phyloP scores from a whole-genome alignment of 179 eudicot genomes.

The Beta corolliflora region DNA sequence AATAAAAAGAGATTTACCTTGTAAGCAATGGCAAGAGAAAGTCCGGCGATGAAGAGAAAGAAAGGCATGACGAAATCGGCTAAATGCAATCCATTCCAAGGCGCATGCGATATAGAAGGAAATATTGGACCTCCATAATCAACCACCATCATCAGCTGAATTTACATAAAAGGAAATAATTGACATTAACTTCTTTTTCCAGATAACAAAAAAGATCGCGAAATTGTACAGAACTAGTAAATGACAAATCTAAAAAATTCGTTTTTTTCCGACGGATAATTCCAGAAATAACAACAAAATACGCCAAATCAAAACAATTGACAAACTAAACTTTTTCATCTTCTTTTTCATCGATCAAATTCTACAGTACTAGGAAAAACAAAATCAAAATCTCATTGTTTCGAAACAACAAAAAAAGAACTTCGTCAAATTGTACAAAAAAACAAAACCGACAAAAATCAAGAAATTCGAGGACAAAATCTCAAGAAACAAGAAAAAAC shows the following conservation, averaged over 20 bases:
- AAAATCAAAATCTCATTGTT: conserved; percentile 1
- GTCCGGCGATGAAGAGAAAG: conserved; percentile 82
- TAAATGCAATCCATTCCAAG: conserved; percentile 86
- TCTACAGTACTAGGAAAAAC: background rate
- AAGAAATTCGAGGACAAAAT: background rate
- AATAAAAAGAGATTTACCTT: conserved; percentile 45
- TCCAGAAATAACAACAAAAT: conserved; percentile 3
- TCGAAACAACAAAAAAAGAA: background rate
- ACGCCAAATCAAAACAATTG: background rate
- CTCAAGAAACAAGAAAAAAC: no score
- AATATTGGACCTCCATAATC: conserved; percentile 82
- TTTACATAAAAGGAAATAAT: no score
- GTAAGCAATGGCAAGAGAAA: conserved; percentile 75
- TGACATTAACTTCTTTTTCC: background rate
- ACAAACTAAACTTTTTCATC: background rate
- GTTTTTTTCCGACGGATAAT: background rate
- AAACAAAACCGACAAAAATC: background rate
- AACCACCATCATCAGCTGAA: conserved; percentile 83
- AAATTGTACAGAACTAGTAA: background rate
- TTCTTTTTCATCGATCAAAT: background rate
- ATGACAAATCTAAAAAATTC: background rate
- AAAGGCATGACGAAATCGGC: conserved; percentile 94
- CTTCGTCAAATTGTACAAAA: background rate
- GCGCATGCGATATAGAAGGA: conserved; percentile 73
- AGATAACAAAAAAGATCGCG: background rate